Base-by-base conservation (phyloP, 2,329 filamentous ascomycete species). In the Aureobasidium leucospermi region DNA sequence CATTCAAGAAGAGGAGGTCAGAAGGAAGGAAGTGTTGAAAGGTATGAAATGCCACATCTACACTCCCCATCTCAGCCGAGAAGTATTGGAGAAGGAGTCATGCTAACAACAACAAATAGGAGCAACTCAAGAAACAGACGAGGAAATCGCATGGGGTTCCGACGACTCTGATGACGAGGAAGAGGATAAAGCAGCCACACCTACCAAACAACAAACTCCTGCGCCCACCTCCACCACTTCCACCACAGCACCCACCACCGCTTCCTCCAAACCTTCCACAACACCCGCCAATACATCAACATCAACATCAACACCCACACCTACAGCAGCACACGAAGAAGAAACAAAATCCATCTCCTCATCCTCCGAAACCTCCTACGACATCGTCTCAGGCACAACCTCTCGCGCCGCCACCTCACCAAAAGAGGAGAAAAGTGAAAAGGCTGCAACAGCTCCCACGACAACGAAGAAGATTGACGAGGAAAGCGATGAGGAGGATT, bases 1-100 rank as follows among this genome's bases (percentile, higher is more conserved):
- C 15, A 88, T 99, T 63, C 93, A 97, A 77, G 92, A 89, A 29
- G 92, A 96, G 60, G 94, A 99, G 76, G 86, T 88, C 68, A 85
- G 90, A 72, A 82, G 94, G 72, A 86, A 88, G 67, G 94, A 99
- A 73, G 81, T 99, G 60, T 78, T 99, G 23, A 95, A 96, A 75
- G 93, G 93, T 96, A 78, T 63, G 81, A 60, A 60, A 13, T 10
- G 52, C 2, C 13, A 6, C 19, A 29, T 19, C 6, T 15, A 29
- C 11, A 10, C 31, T 3, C 2, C 6, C 10, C 36, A 19, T 10
- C 29, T 31, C 6, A 8, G 2, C 23, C 23, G 23, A 23, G 23
- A 23, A 23, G 23, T 4, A 23, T 23, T 23, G 23, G 23, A 23
- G 23, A 23, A 23, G 3, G 3, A 23, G 23, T 3, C 23, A 36